Evolutionary conservation across 306 rosid species (phyloP).

Genomic region (Prunus mongolica): DNA sequence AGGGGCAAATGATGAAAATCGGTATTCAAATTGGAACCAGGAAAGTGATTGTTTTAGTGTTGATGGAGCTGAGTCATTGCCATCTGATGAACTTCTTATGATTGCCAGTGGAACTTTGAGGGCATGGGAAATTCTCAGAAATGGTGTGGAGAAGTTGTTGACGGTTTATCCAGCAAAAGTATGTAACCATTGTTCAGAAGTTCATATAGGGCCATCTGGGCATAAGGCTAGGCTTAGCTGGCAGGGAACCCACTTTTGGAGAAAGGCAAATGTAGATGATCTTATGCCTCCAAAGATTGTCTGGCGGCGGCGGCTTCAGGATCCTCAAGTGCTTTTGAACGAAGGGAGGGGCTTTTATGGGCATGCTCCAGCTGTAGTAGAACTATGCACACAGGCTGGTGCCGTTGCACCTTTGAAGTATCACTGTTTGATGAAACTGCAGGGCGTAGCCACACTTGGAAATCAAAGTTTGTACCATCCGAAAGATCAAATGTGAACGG

Average conservation of each 20-base stretch:
- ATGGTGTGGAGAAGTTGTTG: constrained; percentile 66
- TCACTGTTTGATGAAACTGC: constrained; percentile 63
- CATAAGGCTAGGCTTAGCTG: constrained; percentile 74
- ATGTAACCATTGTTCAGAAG: constrained; percentile 79
- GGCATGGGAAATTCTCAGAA: constrained; percentile 75
- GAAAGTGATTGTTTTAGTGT: constrained; percentile 25
- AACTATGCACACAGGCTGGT: constrained; percentile 71
- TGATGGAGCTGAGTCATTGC: constrained; percentile 31
- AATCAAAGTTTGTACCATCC: constrained; percentile 11
- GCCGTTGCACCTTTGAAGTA: constrained; percentile 55
- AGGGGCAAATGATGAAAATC: constrained; percentile 43
- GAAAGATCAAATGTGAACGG: background rate
- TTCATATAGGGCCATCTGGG: constrained; percentile 89
- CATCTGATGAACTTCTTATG: constrained; percentile 36
- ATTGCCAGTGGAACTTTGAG: constrained; percentile 54
- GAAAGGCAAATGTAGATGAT: constrained; percentile 65
- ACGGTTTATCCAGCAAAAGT: constrained; percentile 74
- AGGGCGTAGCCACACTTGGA: constrained; percentile 53
- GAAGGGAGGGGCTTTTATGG: constrained; percentile 69
- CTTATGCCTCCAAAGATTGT: constrained; percentile 73
- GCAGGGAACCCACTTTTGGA: constrained; percentile 81
- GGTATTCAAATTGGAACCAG: constrained; percentile 27
- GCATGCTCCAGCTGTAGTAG: constrained; percentile 71
- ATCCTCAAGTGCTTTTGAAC: constrained; percentile 69
- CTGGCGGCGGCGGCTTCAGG: constrained; percentile 73